Percentiles rank a stretch among this genome's conserved stretches.
These are phyloP conservation scores for Petunia axillaris DNA, from an alignment of 257 asterid species.

Conservation along the genomic window DNA sequence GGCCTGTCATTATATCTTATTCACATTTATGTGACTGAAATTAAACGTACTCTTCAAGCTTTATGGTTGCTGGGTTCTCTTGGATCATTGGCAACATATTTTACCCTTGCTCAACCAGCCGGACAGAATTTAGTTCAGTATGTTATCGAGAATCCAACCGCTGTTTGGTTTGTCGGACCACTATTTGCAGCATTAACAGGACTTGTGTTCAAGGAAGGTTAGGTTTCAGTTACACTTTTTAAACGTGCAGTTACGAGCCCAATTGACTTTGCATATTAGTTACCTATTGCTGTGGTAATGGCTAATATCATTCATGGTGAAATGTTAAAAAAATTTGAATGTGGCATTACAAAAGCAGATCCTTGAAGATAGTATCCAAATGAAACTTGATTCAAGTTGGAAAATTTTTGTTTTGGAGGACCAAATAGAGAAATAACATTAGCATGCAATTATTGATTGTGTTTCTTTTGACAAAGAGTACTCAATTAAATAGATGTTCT, in stretches of 20 bases:
- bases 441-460: background rate
- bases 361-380: background rate
- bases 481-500: background rate
- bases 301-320: background rate
- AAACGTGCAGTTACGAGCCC: background rate
- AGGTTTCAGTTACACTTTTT: background rate
- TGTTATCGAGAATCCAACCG: slow-evolving; percentile 68
- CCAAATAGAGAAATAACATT: background rate
- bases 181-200: slow-evolving; percentile 92
- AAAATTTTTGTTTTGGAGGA: background rate
- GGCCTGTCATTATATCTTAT: slow-evolving; percentile 76
- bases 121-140: slow-evolving; percentile 67
- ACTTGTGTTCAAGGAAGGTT: slow-evolving; percentile 95
- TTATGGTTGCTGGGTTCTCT: slow-evolving; percentile 75
- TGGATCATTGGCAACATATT: slow-evolving; percentile 70
- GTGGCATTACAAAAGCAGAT: background rate
- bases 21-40: slow-evolving; percentile 92
- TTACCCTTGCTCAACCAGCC: slow-evolving; percentile 66
- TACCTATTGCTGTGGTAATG: background rate
- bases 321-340: background rate
- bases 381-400: background rate
- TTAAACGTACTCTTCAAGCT: slow-evolving; percentile 80
- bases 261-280: background rate
- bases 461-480: background rate
- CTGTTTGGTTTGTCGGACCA: slow-evolving; percentile 89